phyloP scores from a whole-genome alignment of 2,329 filamentous ascomycete species.

The Rachicladosporium sp. region DNA sequence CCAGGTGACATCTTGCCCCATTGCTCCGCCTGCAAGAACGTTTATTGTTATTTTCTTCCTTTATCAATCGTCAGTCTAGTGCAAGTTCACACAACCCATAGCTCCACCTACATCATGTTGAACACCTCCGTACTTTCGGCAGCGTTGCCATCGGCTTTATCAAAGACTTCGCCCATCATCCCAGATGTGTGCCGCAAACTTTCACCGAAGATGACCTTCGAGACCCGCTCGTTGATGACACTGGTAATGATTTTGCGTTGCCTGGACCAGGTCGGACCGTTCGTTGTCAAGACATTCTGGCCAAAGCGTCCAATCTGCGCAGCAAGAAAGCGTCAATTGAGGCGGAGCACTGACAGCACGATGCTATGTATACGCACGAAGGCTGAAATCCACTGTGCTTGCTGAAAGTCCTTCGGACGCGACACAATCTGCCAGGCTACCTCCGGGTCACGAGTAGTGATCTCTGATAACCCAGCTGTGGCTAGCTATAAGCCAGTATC shows the following conservation, averaged over 20 bases:
- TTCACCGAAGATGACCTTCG: constrained; percentile 20
- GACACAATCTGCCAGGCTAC: constrained; percentile 12
- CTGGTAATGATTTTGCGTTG: constrained; percentile 21
- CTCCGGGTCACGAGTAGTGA: constrained; percentile 16
- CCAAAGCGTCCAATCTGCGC: constrained; percentile 17
- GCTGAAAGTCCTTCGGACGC: constrained; percentile 14
- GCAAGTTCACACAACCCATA: no score
- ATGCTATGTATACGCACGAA: no score
- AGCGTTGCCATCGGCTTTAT: constrained; percentile 1
- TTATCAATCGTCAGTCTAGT: no score
- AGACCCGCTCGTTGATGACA: constrained; percentile 24
- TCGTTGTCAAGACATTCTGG: constrained; percentile 14
- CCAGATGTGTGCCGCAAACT: constrained; percentile 17
- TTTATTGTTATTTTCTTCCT: constrained; percentile 23
- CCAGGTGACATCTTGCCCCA: constrained; percentile 19
- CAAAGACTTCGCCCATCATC: constrained; percentile 15
- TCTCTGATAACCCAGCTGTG: constrained; percentile 12
- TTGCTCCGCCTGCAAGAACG: constrained; percentile 21
- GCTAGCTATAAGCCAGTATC: constrained; percentile 5
- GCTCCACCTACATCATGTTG: constrained; percentile 13
- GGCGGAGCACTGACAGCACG: no score
- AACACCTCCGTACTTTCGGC: constrained; percentile 16
- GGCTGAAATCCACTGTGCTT: constrained; percentile 9
- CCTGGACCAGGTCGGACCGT: constrained; percentile 18
- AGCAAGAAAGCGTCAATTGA: no score